phyloP scores from a whole-genome alignment of 169 alveolate species.

The Amoebophrya sp. region DNA sequence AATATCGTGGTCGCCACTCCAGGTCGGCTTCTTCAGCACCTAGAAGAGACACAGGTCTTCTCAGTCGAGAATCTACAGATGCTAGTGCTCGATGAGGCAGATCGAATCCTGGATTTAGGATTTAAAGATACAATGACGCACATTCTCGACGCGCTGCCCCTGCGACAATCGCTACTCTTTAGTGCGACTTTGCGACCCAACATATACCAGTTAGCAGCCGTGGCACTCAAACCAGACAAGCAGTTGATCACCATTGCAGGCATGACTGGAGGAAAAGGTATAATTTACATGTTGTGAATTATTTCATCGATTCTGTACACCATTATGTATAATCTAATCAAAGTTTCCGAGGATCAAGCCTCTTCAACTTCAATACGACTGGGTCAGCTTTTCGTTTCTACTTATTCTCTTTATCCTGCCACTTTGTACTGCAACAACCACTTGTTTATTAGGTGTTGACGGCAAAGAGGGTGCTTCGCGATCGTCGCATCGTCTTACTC shows the following conservation, averaged over 20 bases:
- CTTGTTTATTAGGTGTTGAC: too few relatives aligned
- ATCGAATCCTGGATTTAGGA: constrained; percentile 82
- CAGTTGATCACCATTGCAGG: too few relatives aligned
- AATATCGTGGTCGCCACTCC: constrained; percentile 86
- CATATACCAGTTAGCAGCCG: constrained; percentile 45
- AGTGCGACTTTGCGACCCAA: constrained; percentile 75
- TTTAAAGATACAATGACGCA: constrained; percentile 67
- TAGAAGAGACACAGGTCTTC: constrained; percentile 78
- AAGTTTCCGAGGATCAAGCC: too few relatives aligned
- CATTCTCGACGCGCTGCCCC: constrained; percentile 69
- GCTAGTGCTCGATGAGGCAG: constrained; percentile 83
- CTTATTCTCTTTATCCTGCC: too few relatives aligned
- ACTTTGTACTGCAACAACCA: too few relatives aligned
- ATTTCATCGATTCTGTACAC: too few relatives aligned
- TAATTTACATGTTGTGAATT: too few relatives aligned
- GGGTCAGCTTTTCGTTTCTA: too few relatives aligned
- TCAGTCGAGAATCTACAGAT: constrained; percentile 65
- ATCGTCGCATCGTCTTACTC: constrained; percentile 57
- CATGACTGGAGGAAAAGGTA: too few relatives aligned
- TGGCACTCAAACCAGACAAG: constrained; percentile 49
- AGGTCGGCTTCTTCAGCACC: constrained; percentile 89
- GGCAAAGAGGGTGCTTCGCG: background rate
- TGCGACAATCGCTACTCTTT: constrained; percentile 75
- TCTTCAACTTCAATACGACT: too few relatives aligned
- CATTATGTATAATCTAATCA: too few relatives aligned